Percentiles rank a stretch among this genome's conserved stretches.
Evolutionary conservation across 345 rosid genomes (phyloP).

Genomic region (Citrus glauca): DNA sequence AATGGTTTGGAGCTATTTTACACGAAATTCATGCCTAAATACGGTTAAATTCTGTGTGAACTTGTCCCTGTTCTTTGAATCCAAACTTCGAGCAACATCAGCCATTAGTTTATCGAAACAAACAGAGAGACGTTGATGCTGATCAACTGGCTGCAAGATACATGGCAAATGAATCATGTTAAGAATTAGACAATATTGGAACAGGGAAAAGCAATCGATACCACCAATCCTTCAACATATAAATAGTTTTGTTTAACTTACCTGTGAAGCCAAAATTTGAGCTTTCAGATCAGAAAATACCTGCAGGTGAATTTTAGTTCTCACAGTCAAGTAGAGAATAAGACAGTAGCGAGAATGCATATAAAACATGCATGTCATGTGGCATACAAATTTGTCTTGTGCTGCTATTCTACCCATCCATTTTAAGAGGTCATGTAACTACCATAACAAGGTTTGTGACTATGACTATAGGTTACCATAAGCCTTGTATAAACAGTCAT

Average conservation of each 20-base stretch:
- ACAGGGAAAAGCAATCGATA: not conserved
- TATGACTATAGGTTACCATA: not conserved
- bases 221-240: not conserved
- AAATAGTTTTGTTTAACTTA: constrained; percentile 19
- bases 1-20: constrained; percentile 36
- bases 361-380: not conserved
- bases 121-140: constrained; percentile 70
- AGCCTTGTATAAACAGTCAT: not conserved
- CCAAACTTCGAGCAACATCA: constrained; percentile 79
- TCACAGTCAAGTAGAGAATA: constrained; percentile 2
- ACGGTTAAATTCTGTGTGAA: constrained; percentile 88
- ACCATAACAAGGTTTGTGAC: not conserved
- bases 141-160: constrained; percentile 79
- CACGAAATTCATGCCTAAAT: constrained; percentile 89
- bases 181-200: not conserved
- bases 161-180: not conserved
- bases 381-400: not conserved
- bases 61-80: constrained; percentile 93
- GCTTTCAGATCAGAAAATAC: constrained; percentile 82
- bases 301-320: constrained; percentile 40
- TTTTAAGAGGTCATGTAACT: not conserved
- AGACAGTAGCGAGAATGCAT: not conserved
- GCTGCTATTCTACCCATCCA: not conserved
- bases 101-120: constrained; percentile 94
- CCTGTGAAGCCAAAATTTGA: constrained; percentile 91